Percentiles rank a stretch among this genome's conserved stretches.
phyloP scores from a whole-genome alignment of 2,329 filamentous ascomycete genomes.

The Sclerotinia subarctica region DNA sequence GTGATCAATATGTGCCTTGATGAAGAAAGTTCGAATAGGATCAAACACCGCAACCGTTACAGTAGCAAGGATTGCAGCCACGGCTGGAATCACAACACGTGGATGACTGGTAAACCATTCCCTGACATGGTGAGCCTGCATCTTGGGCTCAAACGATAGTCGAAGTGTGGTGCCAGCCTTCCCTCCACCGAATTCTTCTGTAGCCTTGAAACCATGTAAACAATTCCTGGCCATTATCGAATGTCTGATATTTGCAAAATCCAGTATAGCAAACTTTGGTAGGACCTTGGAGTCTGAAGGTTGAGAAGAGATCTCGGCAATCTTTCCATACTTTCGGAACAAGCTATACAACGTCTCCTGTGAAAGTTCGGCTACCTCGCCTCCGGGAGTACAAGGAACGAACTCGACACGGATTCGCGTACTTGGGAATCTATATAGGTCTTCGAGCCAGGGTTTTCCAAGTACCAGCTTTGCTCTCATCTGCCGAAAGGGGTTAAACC shows the following conservation, averaged over 20 bases:
- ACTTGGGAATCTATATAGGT: constrained; percentile 79
- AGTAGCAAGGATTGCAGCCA: constrained; percentile 78
- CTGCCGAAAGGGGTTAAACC: constrained; percentile 79
- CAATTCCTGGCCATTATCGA: constrained; percentile 49
- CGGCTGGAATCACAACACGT: constrained; percentile 76
- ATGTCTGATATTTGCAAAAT: constrained; percentile 61
- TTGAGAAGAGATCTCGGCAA: constrained; percentile 79
- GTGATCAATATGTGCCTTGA: constrained; percentile 80
- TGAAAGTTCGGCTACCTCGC: constrained; percentile 70
- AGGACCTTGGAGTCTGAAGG: constrained; percentile 80
- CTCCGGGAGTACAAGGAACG: constrained; percentile 67
- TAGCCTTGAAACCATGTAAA: constrained; percentile 76
- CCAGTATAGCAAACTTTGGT: constrained; percentile 76
- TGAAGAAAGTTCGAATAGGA: constrained; percentile 88
- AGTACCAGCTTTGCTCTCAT: constrained; percentile 72
- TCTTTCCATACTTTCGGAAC: constrained; percentile 87
- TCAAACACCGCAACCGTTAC: constrained; percentile 89
- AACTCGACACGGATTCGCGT: constrained; percentile 80
- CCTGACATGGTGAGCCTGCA: constrained; percentile 74
- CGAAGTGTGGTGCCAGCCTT: constrained; percentile 73
- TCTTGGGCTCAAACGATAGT: constrained; percentile 77
- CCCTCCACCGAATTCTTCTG: constrained; percentile 68
- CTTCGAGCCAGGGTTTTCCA: constrained; percentile 90
- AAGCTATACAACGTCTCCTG: constrained; percentile 85
- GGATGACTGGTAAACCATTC: constrained; percentile 79